Evolutionary conservation across 306 rosid genomes (phyloP), one percentile per base, ranked within the genome.

Genomic region (Clitoria ternatea): DNA sequence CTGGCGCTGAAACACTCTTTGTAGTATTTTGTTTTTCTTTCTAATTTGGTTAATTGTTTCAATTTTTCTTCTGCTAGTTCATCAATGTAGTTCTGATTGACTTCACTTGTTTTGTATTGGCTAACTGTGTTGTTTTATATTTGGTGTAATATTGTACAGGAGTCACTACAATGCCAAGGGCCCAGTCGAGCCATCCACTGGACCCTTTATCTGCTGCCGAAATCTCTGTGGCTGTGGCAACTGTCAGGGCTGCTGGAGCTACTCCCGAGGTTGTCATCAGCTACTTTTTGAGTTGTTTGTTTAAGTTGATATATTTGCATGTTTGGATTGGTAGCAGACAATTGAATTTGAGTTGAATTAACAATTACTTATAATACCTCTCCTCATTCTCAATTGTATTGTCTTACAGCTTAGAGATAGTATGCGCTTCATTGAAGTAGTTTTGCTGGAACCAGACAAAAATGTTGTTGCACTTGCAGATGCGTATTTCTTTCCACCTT

Each of bases 401-500:
- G 13, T 43, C 10, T 77, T 83, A 53, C 85, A 92, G 98, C 89
- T 89, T 69, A 88, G 96, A 78, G 98, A 92, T 74, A 35, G 92
- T 72, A 92, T 90, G 96, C 96, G 98, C 66, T 89, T 92, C 78
- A 65, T 92, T 73, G 98, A 92, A 80, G 91, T 86, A 33, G 96
- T 83, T 79, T 79, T 89, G 57, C 66, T 73, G 61, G 98, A 92
- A 75, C 98, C 98, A 18, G 90, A 87, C 61, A 92, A 92, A 62
- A 89, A 92, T 12, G 95, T 89, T 36, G 92, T 92, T 55, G 98
- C 91, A 7, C 69, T 92, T 79, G 98, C 96, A 33, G 96, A 92
- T 88, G 98, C 95, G 2, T 92, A 89, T 80, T 92, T 92, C 78
- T 92, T 89, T 17, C 96, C 96, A 5, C 98, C 98, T 62, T 92